Evolutionary conservation across 495 filamentous ascomycete species (phyloP), one percentile per base, ranked within the genome.

Genomic region (Penicillium odoratum): DNA sequence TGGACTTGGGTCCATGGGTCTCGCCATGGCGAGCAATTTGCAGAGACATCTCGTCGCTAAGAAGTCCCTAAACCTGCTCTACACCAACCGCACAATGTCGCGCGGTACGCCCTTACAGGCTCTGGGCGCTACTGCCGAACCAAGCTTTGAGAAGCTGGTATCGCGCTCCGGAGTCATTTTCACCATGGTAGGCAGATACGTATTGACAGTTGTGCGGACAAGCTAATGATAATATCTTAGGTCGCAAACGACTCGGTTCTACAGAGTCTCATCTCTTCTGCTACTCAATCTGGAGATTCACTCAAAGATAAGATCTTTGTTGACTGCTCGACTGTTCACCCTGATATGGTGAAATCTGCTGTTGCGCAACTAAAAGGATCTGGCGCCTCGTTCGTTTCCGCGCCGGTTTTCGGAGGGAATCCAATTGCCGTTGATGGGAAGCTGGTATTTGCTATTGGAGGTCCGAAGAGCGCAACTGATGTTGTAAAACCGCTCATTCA

Each of bases 1-100:
- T 62, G 76, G 76, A 58, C 74, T 79, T 36, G 76, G 76, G 18
- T 77, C 76, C 52, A 79, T 79, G 74, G 76, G 76, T 60, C 74
- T 76, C n/a, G 76, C 74, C 59, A 79, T 79, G 76, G 76, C 76
- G 60, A 73, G 56, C 42, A 79, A 79, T 55, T 72, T 79, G 13
- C 76, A 79, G 67, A 65, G 69, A 26, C 76, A 80, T 58, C 70
- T 79, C 1, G 72, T 67, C 11, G 46, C 67, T 46, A 76, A 73
- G 55, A 73, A 70, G 25, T 66, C 69, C 21, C 45, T 69, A 47
- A 66, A 62, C 26, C 66, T 80, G 21, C 47, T 79, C 45, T 76
- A 78, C 53, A 69, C 69, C 16, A 80, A 80, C 59, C 70, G 77
- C 46, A 80, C 77, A 3, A 72, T 77, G 65, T 64, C 72, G 52